Conservation (phyloP, 345 rosid genomes). For the Rubroshorea leprosula region DNA sequence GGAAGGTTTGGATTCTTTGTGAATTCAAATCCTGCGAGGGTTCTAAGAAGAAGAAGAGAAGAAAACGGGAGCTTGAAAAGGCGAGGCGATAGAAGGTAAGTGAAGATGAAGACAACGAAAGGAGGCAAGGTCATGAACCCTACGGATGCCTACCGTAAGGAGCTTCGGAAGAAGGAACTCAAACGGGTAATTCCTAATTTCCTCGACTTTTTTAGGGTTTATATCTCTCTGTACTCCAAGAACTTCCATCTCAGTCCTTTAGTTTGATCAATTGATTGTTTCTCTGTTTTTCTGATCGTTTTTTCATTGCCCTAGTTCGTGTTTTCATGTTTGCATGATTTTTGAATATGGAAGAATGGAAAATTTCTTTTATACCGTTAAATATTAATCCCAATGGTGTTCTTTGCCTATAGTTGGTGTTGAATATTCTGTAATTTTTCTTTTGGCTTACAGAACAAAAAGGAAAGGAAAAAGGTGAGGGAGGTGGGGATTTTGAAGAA, state of each 20-base stretch:
- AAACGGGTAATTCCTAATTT: slow-evolving; percentile 60
- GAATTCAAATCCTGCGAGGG: background rate
- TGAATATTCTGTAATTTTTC: background rate
- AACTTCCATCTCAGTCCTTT: background rate
- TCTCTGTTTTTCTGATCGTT: background rate
- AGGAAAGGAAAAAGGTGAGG: slow-evolving; percentile 95
- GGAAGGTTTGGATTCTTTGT: too few species aligned
- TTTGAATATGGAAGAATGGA: background rate
- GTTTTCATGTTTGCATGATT: background rate
- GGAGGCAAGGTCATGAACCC: slow-evolving; percentile 99
- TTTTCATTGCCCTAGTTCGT: slow-evolving; percentile 4
- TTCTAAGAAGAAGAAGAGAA: too few species aligned
- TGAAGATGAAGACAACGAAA: slow-evolving; percentile 92
- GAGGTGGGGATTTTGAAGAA: slow-evolving; percentile 97
- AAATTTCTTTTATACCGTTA: background rate
- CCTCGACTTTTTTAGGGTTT: background rate
- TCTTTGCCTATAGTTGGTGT: background rate
- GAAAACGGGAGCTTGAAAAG: background rate
- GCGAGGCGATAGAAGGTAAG: background rate
- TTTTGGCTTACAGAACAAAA: slow-evolving; percentile 67
- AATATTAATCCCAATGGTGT: too few species aligned
- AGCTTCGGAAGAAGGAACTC: slow-evolving; percentile 88
- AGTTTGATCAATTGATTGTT: background rate
- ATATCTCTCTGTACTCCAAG: background rate
- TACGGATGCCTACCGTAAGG: slow-evolving; percentile 96